A percentile compares a stretch with the other conserved stretches of the same genome.
phyloP scores from a whole-genome alignment of 2,329 filamentous ascomycete genomes.

The Penicillium sp. region DNA sequence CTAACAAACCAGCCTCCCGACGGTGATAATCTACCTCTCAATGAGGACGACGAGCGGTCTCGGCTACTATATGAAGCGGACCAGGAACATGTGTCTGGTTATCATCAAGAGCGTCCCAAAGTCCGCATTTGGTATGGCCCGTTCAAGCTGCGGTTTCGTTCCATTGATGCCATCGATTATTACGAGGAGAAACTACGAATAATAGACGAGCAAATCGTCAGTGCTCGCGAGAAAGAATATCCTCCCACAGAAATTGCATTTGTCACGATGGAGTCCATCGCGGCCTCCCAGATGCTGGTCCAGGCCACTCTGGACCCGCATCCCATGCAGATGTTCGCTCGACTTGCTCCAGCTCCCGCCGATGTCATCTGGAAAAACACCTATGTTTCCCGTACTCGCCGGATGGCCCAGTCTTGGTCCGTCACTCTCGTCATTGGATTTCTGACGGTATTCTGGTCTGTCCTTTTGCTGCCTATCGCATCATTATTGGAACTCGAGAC shows the following conservation, averaged over 20 bases:
- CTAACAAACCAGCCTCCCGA: constrained; percentile 50
- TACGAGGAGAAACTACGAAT: constrained; percentile 80
- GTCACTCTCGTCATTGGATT: constrained; percentile 80
- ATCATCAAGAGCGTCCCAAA: constrained; percentile 58
- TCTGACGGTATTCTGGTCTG: constrained; percentile 83
- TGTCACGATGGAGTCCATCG: constrained; percentile 95
- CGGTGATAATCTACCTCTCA: constrained; percentile 27
- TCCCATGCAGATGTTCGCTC: constrained; percentile 79
- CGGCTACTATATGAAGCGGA: constrained; percentile 54
- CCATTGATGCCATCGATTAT: constrained; percentile 88
- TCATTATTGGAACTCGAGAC: constrained; percentile 76
- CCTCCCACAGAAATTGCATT: constrained; percentile 80
- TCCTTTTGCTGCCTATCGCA: constrained; percentile 75
- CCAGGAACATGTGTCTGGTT: constrained; percentile 44
- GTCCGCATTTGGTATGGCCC: constrained; percentile 75
- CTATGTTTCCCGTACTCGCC: constrained; percentile 70
- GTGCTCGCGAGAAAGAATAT: constrained; percentile 72
- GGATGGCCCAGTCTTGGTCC: constrained; percentile 75
- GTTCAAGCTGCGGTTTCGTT: constrained; percentile 66
- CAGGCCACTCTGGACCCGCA: constrained; percentile 90
- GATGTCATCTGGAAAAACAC: constrained; percentile 97
- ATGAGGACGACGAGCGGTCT: constrained; percentile 57
- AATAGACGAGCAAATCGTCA: constrained; percentile 70
- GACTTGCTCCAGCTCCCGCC: constrained; percentile 78
- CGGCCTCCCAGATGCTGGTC: constrained; percentile 88